Base-by-base conservation (phyloP, 495 filamentous ascomycete genomes). In the Penicillium subrubescens region DNA sequence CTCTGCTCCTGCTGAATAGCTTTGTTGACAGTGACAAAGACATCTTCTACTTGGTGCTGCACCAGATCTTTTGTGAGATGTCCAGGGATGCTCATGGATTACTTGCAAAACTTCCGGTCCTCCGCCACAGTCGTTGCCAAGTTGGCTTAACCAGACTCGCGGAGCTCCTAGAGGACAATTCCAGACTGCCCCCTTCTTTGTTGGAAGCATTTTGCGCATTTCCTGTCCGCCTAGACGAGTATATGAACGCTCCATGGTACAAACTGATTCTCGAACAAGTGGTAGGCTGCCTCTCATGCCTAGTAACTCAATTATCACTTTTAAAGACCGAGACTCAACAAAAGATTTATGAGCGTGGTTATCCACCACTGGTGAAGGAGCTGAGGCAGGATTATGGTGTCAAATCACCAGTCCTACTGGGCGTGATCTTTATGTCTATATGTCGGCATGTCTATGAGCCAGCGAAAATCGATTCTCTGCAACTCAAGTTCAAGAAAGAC, bases 321-420 rank as follows among this genome's bases (percentile, higher is more conserved):
- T n/a, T 65, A 59, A 19, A 34, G 69, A 5, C 82, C 76, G 75
- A 27, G 15, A 7, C 3, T 25, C 1, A 73, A 83, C 55, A 66
- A 68, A 15, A 46, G 61, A 23, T 76, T 29, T 87, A 66, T 57
- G 64, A 10, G 12, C 71, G 56, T 57, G 70, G 71, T 69, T 89
- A 84, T 69, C 90, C 90, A 23, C 85, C 86, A 11, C 71, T 90
- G 8, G 80, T 89, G 37, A 80, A 82, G 46, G 90, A 93, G 70
- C 73, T 92, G 25, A 25, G 33, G 11, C 23, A 19, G 27, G 12
- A 58, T 19, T 58, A 58, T 58, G 21, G 33, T 15, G 27, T 90
- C 23, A 73, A 70, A 12, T 91, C 90, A 0, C 77, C 82, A 0
- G 76, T 82, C 3, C 63, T 92, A 12, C 84, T 90, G 66, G 72